These are phyloP conservation scores for Raddia guianensis DNA, from an alignment of 176 grass and related monocot species.

Conservation along the genomic window DNA sequence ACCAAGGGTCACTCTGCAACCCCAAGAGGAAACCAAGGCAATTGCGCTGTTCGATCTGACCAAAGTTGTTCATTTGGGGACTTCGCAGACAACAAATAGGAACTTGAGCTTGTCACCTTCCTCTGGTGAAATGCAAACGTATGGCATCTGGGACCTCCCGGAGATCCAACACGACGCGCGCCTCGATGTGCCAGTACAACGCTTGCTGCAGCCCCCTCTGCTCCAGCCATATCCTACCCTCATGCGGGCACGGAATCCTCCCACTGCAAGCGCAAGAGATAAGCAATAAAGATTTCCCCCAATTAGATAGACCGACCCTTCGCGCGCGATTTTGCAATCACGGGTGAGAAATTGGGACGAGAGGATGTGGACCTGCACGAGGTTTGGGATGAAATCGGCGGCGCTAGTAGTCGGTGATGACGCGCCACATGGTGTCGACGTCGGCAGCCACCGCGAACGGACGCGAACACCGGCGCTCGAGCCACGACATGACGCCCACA, in stretches of 20 bases:
- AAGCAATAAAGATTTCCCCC: not conserved
- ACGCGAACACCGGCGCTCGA: slow-evolving; percentile 74
- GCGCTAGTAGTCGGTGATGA: slow-evolving; percentile 95
- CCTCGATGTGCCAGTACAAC: slow-evolving; percentile 97
- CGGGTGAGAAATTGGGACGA: not conserved
- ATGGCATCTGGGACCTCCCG: slow-evolving; percentile 70
- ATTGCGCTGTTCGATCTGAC: too few species aligned
- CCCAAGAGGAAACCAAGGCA: too few species aligned
- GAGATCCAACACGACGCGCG: slow-evolving; percentile 89
- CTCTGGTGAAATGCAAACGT: too few species aligned
- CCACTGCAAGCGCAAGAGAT: slow-evolving; percentile 49
- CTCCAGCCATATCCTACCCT: slow-evolving; percentile 92
- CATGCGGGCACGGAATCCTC: slow-evolving; percentile 86
- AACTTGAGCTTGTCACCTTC: too few species aligned
- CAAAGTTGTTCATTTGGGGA: too few species aligned
- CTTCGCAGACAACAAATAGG: too few species aligned
- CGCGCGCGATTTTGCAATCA: not conserved
- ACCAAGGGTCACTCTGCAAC: too few species aligned
- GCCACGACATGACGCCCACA: slow-evolving; percentile 94
- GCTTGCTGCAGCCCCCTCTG: slow-evolving; percentile 84
- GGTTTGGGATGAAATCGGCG: slow-evolving; percentile 93
- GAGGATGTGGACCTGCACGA: slow-evolving; percentile 60
- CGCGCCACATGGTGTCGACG: slow-evolving; percentile 78
- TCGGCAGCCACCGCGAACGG: slow-evolving; percentile 74
- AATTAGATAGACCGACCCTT: slow-evolving; percentile 20